Percentiles rank a stretch among this genome's conserved stretches.
phyloP scores from a whole-genome alignment of 176 grass and related monocot genomes.

The Oryza brachyantha region DNA sequence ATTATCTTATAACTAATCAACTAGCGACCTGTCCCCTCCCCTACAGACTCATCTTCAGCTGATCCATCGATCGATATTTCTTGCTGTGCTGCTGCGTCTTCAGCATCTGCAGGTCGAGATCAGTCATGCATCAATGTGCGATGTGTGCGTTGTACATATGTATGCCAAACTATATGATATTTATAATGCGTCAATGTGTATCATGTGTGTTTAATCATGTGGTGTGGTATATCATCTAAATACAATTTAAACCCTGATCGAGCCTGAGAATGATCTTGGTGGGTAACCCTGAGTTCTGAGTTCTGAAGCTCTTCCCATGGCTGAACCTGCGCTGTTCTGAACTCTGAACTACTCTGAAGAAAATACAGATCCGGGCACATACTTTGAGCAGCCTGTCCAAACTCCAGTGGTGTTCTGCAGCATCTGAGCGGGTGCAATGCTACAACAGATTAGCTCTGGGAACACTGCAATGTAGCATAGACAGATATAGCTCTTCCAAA shows the following conservation, averaged over 20 bases:
- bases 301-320: too few relatives aligned
- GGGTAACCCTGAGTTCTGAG: not conserved
- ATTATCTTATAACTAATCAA: not conserved
- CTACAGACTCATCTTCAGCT: too few relatives aligned
- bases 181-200: not conserved
- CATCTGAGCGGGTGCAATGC: too few relatives aligned
- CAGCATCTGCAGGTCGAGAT: not conserved
- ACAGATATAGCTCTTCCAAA: too few relatives aligned
- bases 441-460: too few relatives aligned
- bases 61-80: not conserved
- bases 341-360: not conserved
- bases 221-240: not conserved
- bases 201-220: not conserved
- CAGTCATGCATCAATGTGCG: not conserved
- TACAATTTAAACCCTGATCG: too few relatives aligned
- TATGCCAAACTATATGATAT: not conserved
- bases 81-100: not conserved
- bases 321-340: not conserved
- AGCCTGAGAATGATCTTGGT: not conserved
- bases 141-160: not conserved
- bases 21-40: not conserved
- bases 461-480: too few relatives aligned
- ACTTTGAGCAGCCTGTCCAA: not conserved
- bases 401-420: too few relatives aligned
- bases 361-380: not conserved